Percentiles rank a stretch among this genome's conserved stretches.
Evolutionary conservation across 495 filamentous ascomycete genomes (phyloP).

Genomic region (Xylaria curta): DNA sequence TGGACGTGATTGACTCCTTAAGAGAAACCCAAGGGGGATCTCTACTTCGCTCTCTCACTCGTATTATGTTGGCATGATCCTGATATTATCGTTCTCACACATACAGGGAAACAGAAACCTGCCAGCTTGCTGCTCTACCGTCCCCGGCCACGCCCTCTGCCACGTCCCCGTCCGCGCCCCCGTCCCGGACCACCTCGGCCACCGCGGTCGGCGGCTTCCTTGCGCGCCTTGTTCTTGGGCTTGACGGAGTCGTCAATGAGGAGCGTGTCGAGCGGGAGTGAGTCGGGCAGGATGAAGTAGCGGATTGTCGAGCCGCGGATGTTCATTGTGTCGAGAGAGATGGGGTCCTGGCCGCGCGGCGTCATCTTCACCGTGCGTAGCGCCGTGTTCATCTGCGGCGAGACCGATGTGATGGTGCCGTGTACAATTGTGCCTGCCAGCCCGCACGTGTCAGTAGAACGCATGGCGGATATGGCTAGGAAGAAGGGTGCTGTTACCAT

Average conservation of each 20-base stretch:
- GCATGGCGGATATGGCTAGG: neutral
- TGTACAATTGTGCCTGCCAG: constrained; percentile 84
- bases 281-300: constrained; percentile 94
- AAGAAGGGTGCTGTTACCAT: constrained; percentile 63
- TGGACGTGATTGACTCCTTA: neutral
- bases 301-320: constrained; percentile 91
- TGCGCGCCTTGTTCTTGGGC: constrained; percentile 98
- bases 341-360: constrained; percentile 79
- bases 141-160: constrained; percentile 56
- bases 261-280: constrained; percentile 89
- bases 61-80: neutral
- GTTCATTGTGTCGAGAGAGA: constrained; percentile 93
- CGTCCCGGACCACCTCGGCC: constrained; percentile 63
- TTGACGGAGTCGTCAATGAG: constrained; percentile 96
- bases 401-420: constrained; percentile 93
- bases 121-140: constrained; percentile 19
- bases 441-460: constrained; percentile 11
- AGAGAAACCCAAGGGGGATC: neutral
- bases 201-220: constrained; percentile 77
- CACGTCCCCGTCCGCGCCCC: constrained; percentile 67
- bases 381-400: constrained; percentile 95
- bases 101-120: neutral
- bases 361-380: constrained; percentile 97
- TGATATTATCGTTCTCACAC: neutral
- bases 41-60: neutral